These are phyloP conservation scores for Anaeromyces robustus DNA, from an alignment of 192 early-diverging fungal species.

Conservation along the genomic window DNA sequence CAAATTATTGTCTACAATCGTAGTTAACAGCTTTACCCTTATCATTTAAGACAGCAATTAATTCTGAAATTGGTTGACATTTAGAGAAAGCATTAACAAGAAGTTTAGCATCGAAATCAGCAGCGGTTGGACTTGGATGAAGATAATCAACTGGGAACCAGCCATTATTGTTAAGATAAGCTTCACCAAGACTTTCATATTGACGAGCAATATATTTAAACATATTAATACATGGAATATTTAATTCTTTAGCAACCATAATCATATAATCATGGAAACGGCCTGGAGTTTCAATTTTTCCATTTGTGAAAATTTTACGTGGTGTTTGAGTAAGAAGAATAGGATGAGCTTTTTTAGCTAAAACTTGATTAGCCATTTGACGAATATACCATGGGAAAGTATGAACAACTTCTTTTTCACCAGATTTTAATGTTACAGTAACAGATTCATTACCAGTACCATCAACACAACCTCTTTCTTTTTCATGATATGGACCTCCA, in stretches of 20 bases:
- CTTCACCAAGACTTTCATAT: background rate
- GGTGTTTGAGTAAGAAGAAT: background rate
- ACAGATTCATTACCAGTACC: background rate
- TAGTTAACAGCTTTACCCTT: background rate
- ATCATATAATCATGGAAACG: background rate
- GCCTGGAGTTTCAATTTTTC: background rate
- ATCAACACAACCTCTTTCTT: background rate
- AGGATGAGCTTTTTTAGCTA: background rate
- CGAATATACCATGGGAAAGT: background rate
- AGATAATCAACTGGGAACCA: background rate
- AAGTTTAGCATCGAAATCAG: background rate
- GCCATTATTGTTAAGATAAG: background rate
- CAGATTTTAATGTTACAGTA: background rate
- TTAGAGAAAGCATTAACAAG: background rate
- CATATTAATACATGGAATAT: background rate
- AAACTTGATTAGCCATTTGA: background rate
- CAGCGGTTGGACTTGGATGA: background rate
- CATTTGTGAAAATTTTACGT: background rate
- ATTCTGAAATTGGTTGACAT: background rate
- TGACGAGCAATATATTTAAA: background rate
- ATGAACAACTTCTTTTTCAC: background rate
- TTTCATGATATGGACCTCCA: background rate
- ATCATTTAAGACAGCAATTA: background rate
- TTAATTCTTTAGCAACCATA: background rate
- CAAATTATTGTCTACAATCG: background rate